Evolutionary conservation across 2,329 filamentous ascomycete species (phyloP).

Genomic region (Exophiala aquamarina): DNA sequence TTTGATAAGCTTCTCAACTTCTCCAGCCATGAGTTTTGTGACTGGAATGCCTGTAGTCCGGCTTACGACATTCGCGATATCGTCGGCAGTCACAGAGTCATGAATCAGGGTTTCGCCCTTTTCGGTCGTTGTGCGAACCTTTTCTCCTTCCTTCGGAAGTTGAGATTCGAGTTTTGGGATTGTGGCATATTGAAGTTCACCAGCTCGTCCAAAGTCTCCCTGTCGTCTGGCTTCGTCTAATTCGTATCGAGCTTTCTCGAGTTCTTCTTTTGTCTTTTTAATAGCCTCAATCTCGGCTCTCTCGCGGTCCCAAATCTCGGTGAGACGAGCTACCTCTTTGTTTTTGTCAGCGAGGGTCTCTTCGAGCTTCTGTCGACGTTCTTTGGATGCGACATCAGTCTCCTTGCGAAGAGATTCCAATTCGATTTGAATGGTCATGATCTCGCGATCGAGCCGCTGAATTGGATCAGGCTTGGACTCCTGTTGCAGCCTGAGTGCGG

Average conservation of each 20-base stretch:
- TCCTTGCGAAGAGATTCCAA: slow-evolving; percentile 93
- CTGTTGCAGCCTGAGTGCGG: slow-evolving; percentile 84
- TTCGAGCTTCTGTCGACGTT: slow-evolving; percentile 84
- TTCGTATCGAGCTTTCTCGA: slow-evolving; percentile 81
- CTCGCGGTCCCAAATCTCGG: slow-evolving; percentile 86
- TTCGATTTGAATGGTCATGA: slow-evolving; percentile 97
- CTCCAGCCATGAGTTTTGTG: slow-evolving; percentile 85
- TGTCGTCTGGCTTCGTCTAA: slow-evolving; percentile 84
- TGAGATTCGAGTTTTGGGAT: slow-evolving; percentile 80
- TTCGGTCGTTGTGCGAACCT: slow-evolving; percentile 35
- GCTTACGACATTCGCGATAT: slow-evolving; percentile 90
- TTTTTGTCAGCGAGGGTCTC: slow-evolving; percentile 72
- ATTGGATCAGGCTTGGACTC: slow-evolving; percentile 97
- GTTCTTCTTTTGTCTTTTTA: slow-evolving; percentile 82
- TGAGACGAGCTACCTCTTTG: slow-evolving; percentile 72
- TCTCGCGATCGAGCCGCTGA: slow-evolving; percentile 85
- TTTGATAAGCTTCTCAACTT: slow-evolving; percentile 89
- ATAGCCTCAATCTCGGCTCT: slow-evolving; percentile 80
- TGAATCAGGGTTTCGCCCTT: slow-evolving; percentile 69
- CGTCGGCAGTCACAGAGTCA: slow-evolving; percentile 91
- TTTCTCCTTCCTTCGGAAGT: slow-evolving; percentile 69
- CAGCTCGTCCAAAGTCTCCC: slow-evolving; percentile 86
- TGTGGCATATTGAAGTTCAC: slow-evolving; percentile 81
- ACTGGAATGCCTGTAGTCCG: slow-evolving; percentile 90
- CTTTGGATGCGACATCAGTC: slow-evolving; percentile 82